Percentiles rank a stretch among this genome's conserved stretches.
Evolutionary conservation across 208 protist genomes (phyloP).

Genomic region (Lotmaria passim): DNA sequence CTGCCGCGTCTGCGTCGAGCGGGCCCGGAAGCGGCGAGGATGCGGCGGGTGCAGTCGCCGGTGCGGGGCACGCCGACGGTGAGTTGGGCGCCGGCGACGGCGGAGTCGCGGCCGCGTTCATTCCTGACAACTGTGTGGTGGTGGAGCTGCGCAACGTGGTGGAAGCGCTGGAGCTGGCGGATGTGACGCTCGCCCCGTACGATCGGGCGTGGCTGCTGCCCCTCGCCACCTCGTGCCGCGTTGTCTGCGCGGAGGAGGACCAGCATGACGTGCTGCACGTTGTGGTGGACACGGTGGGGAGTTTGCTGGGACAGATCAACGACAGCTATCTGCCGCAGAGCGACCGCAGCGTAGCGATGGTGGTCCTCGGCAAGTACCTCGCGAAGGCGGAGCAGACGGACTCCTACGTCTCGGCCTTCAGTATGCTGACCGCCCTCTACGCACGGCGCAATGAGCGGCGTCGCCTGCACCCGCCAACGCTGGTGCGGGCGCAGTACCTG

Average conservation of each 20-base stretch:
- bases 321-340: constrained; percentile 73
- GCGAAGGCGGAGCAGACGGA: constrained; percentile 50
- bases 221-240: constrained; percentile 72
- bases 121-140: constrained; percentile 79
- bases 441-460: constrained; percentile 61
- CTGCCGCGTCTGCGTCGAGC: not conserved
- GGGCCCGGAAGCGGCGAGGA: not conserved
- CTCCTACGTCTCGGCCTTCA: constrained; percentile 40
- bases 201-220: constrained; percentile 85
- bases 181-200: constrained; percentile 72
- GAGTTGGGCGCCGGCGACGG: constrained; percentile 19
- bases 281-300: constrained; percentile 71
- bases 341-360: constrained; percentile 60
- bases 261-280: constrained; percentile 77
- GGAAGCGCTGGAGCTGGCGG: constrained; percentile 74
- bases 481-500: constrained; percentile 81
- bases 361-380: constrained; percentile 65
- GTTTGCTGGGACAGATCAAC: constrained; percentile 51
- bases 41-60: not conserved
- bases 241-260: constrained; percentile 56
- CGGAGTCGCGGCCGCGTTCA: constrained; percentile 28
- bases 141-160: constrained; percentile 73
- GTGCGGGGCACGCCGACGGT: not conserved
- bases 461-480: constrained; percentile 73
- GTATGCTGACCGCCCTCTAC: constrained; percentile 51